Conservation (phyloP, 2,329 filamentous ascomycete genomes). For the Sporothrix mexicana region DNA sequence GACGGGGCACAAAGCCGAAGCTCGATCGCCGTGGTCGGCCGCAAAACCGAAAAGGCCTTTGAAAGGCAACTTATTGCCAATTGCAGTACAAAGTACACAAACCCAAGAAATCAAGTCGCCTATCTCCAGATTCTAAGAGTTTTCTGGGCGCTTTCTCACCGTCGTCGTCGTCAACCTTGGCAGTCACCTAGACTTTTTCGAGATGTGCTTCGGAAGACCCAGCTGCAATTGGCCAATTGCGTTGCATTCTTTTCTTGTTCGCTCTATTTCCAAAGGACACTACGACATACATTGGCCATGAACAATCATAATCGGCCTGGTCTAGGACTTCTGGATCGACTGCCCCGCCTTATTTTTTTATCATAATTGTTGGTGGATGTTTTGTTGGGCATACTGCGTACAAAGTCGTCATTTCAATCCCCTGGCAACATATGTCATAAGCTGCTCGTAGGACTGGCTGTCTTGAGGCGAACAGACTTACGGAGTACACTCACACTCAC, state of each 20-base stretch:
- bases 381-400: neutral
- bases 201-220: constrained; percentile 1
- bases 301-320: neutral
- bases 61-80: no score
- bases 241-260: neutral
- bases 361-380: neutral
- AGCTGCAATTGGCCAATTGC: constrained; percentile 25
- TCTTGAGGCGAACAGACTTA: neutral
- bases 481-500: neutral
- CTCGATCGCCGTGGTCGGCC: constrained; percentile 4
- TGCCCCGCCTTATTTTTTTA: neutral
- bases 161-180: no score
- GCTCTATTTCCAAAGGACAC: neutral
- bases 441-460: neutral
- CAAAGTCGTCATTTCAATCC: neutral
- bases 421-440: neutral
- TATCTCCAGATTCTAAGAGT: neutral
- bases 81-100: neutral
- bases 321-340: constrained; percentile 6
- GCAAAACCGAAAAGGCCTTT: neutral
- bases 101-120: neutral
- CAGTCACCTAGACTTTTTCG: neutral
- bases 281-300: neutral
- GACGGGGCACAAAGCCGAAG: neutral
- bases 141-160: no score